A percentile compares a stretch with the other conserved stretches of the same genome.
phyloP scores from a whole-genome alignment of 768 basidiomycete species.

The Daedaleopsis nitida region DNA sequence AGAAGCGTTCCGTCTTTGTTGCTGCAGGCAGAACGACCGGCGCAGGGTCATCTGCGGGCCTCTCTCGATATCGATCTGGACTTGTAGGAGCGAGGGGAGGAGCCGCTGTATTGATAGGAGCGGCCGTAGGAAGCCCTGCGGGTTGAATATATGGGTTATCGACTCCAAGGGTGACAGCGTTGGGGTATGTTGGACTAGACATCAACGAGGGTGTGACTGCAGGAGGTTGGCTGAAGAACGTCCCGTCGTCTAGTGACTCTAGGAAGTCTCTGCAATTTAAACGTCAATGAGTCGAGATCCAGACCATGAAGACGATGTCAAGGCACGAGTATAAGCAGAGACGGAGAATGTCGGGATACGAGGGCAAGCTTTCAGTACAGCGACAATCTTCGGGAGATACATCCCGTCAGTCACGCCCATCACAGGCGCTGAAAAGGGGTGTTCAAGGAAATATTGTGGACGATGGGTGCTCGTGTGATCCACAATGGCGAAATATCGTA shows the following conservation, averaged over 20 bases:
- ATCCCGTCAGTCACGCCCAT: no score
- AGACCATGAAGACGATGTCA: not conserved
- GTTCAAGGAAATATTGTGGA: no score
- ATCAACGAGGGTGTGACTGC: constrained; percentile 50
- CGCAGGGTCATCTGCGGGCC: constrained; percentile 41
- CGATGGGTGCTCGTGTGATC: no score
- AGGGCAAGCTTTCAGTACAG: not conserved
- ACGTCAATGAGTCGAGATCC: not conserved
- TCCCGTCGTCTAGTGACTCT: constrained; percentile 82
- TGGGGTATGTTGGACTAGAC: constrained; percentile 34
- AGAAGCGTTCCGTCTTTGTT: constrained; percentile 83
- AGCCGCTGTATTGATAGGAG: constrained; percentile 10
- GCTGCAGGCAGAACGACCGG: constrained; percentile 67
- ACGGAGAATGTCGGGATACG: not conserved
- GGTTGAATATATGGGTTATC: constrained; percentile 28
- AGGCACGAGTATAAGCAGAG: not conserved
- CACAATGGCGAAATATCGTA: no score
- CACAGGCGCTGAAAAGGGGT: no score
- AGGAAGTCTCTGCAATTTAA: constrained; percentile 71
- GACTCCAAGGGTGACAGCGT: constrained; percentile 26
- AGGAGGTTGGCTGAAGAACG: constrained; percentile 69
- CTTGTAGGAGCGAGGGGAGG: constrained; percentile 20
- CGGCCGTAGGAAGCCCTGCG: constrained; percentile 26
- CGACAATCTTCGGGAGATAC: not conserved
- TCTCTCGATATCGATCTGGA: constrained; percentile 25